phyloP scores from a whole-genome alignment of 163 green algal species.

The Chlorella variabilis region DNA sequence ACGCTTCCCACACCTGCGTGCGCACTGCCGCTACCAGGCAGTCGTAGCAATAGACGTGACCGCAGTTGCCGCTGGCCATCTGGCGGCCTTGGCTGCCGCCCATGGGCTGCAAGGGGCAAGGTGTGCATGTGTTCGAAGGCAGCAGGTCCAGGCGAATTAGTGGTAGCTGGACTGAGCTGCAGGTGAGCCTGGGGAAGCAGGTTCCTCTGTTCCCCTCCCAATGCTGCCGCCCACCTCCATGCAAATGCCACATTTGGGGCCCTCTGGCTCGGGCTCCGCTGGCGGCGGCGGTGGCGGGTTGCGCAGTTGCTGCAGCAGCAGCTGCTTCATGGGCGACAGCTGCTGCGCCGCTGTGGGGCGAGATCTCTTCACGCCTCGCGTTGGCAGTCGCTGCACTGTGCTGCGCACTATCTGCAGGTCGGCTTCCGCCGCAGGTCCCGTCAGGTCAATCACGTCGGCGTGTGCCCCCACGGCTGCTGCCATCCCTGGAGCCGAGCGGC shows the following conservation, averaged over 20 bases:
- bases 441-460: constrained; percentile 22
- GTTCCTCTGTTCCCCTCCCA: neutral
- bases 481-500: neutral
- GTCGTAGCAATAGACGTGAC: constrained; percentile 52
- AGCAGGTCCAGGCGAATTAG: too few relatives aligned
- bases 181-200: too few relatives aligned
- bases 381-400: constrained; percentile 9
- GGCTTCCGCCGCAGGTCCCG: neutral
- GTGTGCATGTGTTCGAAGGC: too few relatives aligned
- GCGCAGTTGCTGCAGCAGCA: neutral
- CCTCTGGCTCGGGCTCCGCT: constrained; percentile 9
- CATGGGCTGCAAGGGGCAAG: constrained; percentile 36
- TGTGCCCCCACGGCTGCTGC: neutral
- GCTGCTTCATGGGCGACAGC: constrained; percentile 18
- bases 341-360: neutral
- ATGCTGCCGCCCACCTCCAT: constrained; percentile 30
- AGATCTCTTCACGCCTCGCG: constrained; percentile 15
- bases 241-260: constrained; percentile 54
- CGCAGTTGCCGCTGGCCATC: constrained; percentile 47
- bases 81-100: constrained; percentile 29
- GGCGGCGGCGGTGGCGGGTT: constrained; percentile 16
- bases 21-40: constrained; percentile 39
- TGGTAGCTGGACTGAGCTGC: too few relatives aligned
- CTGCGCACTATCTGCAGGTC: constrained; percentile 29
- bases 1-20: constrained; percentile 28